Evolutionary conservation across 179 eudicot genomes (phyloP).

Genomic region (Beta lomatogona): DNA sequence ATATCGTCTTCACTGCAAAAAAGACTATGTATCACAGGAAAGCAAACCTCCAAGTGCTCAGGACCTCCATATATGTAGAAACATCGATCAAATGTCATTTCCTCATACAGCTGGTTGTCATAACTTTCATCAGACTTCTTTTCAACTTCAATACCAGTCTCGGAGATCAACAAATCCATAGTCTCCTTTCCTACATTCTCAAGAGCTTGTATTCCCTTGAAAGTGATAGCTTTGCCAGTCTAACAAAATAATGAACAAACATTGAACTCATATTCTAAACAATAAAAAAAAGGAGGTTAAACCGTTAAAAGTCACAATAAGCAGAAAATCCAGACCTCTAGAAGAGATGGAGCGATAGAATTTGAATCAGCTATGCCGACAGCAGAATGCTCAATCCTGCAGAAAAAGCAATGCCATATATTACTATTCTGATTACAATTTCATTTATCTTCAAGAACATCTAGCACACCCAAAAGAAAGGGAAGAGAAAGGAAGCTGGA

Average conservation of each 20-base stretch:
- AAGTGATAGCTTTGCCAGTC: constrained; percentile 94
- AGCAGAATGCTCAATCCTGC: constrained; percentile 84
- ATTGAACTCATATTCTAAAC: not conserved
- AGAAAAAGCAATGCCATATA: constrained; percentile 19
- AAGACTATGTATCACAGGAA: constrained; percentile 4
- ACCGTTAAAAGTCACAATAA: not conserved
- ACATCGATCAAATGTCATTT: constrained; percentile 89
- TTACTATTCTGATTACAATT: not conserved
- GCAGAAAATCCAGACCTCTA: constrained; percentile 58
- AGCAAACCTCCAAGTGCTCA: constrained; percentile 82
- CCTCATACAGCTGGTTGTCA: constrained; percentile 80
- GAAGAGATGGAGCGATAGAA: constrained; percentile 63
- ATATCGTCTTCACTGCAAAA: not conserved
- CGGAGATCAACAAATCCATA: constrained; percentile 85
- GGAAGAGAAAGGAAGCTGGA: constrained; percentile 3
- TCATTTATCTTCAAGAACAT: not conserved
- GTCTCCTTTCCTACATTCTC: constrained; percentile 97
- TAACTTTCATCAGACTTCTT: constrained; percentile 47
- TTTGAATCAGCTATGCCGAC: constrained; percentile 60
- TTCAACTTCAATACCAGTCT: constrained; percentile 78
- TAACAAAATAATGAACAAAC: constrained; percentile 28
- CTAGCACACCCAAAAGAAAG: not conserved
- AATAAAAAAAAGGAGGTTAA: not conserved
- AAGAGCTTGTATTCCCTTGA: constrained; percentile 90
- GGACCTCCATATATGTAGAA: constrained; percentile 99